Base-by-base conservation (phyloP, 2,329 filamentous ascomycete species). In the Chalaropsis thielavioides region DNA sequence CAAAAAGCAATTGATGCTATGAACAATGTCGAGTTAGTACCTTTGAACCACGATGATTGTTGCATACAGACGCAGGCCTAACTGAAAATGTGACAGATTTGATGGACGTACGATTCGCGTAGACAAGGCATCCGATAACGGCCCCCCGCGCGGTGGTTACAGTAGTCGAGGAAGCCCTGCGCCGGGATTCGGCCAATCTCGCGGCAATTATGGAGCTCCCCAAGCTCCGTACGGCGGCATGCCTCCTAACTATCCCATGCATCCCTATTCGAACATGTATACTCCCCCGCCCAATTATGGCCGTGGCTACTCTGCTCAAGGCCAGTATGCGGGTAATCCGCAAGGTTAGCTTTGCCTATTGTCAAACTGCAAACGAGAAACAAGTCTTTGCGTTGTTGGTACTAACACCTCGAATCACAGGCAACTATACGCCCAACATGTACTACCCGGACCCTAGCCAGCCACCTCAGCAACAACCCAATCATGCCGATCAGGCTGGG, bases 21-120 rank as follows among this genome's bases (percentile, higher is more conserved):
- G 89, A 92, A 94, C 80, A 91, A 92, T 74, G 80, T 89, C 71
- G 91, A 96, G 92, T 96, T 82, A 76, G 89, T 69, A 62, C 64
- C 24, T 31, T 46, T 19, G 27, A 44, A 40, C 5, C 5, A 22
- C 22, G 31, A 24, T 7, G 10, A 22, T 19, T 64, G 41, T 35
- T 6, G 15, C 49, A 17, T 24, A 46, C 64, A 62, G 44, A 68
- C 62, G 11, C 40, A 58, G 38, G 24, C 27, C 54, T 58, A 58
- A 58, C 24, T 35, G 15, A 58, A 63, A 56, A 46, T 24, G 15
- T n/a, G 70, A 35, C 66, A 95, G 92, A 72, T 96, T 97, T 76
- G 92, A 97, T 76, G 92, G 92, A 69, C 90, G 92, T 71, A 85
- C 84, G 69, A 96, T 99, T 75, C 91, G 92, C 71, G 92, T 99